phyloP scores from a whole-genome alignment of 805 yeast genomes.

The Priceomyces carsonii region DNA sequence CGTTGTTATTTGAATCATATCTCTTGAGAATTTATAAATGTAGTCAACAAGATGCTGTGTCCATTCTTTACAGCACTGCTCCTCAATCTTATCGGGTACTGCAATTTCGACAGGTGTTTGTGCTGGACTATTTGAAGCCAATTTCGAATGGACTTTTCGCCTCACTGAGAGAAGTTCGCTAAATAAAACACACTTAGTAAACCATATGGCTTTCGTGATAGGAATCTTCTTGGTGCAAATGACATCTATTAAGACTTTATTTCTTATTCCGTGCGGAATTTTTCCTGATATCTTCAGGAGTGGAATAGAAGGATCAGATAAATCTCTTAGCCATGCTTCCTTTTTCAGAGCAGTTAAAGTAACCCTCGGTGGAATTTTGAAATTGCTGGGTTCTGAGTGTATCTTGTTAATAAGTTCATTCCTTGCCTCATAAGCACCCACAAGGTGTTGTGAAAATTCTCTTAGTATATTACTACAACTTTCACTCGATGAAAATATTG shows the following conservation, averaged over 20 bases:
- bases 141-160: slow-evolving; percentile 27
- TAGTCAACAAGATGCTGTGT: slow-evolving; percentile 75
- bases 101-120: slow-evolving; percentile 7
- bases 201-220: slow-evolving; percentile 82
- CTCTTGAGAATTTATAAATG: slow-evolving; percentile 51
- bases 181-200: slow-evolving; percentile 81
- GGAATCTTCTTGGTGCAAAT: slow-evolving; percentile 71
- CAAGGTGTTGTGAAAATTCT: slow-evolving; percentile 39
- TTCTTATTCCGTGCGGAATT: slow-evolving; percentile 88
- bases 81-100: slow-evolving; percentile 37
- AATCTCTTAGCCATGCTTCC: slow-evolving; percentile 82
- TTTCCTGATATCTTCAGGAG: slow-evolving; percentile 69
- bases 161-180: slow-evolving; percentile 54
- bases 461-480: slow-evolving; percentile 35
- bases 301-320: slow-evolving; percentile 68
- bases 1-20: slow-evolving; percentile 24
- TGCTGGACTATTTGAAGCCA: slow-evolving; percentile 6
- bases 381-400: slow-evolving; percentile 36
- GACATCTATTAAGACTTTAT: slow-evolving; percentile 70
- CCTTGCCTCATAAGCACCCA: slow-evolving; percentile 37
- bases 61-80: slow-evolving; percentile 84
- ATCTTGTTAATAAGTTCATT: slow-evolving; percentile 43
- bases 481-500: slow-evolving; percentile 36
- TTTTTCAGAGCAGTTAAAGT: slow-evolving; percentile 85
- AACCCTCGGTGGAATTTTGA: slow-evolving; percentile 84